Evolutionary conservation across 306 rosid genomes (phyloP).

Genomic region (Cicer yamashitae): DNA sequence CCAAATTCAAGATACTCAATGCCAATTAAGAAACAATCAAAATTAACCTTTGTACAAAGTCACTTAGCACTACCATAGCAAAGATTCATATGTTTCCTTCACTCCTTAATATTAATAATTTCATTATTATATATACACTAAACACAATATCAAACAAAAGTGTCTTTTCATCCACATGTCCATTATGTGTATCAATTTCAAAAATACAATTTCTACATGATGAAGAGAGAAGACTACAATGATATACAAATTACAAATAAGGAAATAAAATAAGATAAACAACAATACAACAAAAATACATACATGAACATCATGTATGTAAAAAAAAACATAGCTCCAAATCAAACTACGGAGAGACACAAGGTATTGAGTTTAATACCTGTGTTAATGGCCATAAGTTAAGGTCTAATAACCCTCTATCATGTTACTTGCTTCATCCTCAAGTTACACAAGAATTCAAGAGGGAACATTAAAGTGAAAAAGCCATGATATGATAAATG

Average conservation of each 20-base stretch:
- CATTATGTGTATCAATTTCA: slow-evolving; percentile 28
- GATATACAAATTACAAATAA: slow-evolving; percentile 25
- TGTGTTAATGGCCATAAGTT: slow-evolving; percentile 25
- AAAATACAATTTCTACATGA: slow-evolving; percentile 38
- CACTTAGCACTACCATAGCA: background rate
- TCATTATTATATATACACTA: background rate
- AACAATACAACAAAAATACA: slow-evolving; percentile 42
- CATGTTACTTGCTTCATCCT: slow-evolving; percentile 43
- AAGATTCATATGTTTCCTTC: background rate
- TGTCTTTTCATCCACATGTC: slow-evolving; percentile 2
- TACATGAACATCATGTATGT: slow-evolving; percentile 52
- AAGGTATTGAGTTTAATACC: background rate
- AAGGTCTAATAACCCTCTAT: slow-evolving; percentile 46
- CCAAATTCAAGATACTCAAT: slow-evolving; percentile 2
- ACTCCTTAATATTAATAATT: background rate
- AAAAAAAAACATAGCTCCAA: slow-evolving; percentile 37
- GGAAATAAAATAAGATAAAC: slow-evolving; percentile 33
- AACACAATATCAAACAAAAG: slow-evolving; percentile 17
- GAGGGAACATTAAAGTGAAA: slow-evolving; percentile 94
- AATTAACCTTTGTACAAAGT: background rate
- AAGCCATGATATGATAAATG: slow-evolving; percentile 93
- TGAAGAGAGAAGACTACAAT: slow-evolving; percentile 22
- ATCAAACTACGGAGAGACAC: slow-evolving; percentile 37
- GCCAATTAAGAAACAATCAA: background rate
- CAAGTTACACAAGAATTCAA: slow-evolving; percentile 49